These are phyloP conservation scores for Brassica cretica DNA, from an alignment of 345 rosid species.

Conservation along the genomic window DNA sequence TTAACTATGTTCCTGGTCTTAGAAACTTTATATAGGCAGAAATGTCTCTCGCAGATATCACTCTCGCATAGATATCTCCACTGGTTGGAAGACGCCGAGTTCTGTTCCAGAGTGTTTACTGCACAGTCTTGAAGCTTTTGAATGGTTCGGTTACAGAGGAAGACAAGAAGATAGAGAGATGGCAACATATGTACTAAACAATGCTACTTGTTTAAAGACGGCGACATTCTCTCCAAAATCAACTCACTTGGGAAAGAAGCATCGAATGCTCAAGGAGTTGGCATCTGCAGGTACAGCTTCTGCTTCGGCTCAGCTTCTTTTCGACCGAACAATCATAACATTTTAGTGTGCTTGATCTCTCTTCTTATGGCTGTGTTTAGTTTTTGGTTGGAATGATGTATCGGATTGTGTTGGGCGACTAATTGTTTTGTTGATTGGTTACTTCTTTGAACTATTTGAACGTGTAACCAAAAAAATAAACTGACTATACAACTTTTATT, in stretches of 20 bases:
- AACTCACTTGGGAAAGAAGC: not conserved
- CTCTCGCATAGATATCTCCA: not conserved
- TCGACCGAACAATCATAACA: slow-evolving; percentile 1
- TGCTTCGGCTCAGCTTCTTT: not conserved
- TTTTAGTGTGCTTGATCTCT: not conserved
- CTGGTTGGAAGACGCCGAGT: slow-evolving; percentile 12
- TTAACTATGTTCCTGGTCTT: no score
- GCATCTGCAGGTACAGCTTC: not conserved
- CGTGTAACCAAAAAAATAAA: no score
- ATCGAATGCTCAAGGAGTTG: slow-evolving; percentile 15
- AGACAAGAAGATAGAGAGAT: slow-evolving; percentile 6
- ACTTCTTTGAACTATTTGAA: no score
- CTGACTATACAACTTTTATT: no score
- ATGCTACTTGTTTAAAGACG: slow-evolving; percentile 6
- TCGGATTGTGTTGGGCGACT: not conserved
- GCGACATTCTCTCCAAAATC: slow-evolving; percentile 4
- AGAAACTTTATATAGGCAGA: no score
- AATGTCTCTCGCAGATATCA: no score
- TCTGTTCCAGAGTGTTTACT: slow-evolving; percentile 15
- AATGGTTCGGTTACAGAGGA: slow-evolving; percentile 12
- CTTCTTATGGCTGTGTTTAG: not conserved
- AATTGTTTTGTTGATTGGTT: no score
- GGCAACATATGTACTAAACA: slow-evolving; percentile 8
- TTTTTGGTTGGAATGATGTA: not conserved
- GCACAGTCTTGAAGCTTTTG: slow-evolving; percentile 4